Percentiles rank a stretch among this genome's conserved stretches.
These are phyloP conservation scores for Stylosanthes scabra DNA, from an alignment of 331 rosid genomes.

Conservation along the genomic window DNA sequence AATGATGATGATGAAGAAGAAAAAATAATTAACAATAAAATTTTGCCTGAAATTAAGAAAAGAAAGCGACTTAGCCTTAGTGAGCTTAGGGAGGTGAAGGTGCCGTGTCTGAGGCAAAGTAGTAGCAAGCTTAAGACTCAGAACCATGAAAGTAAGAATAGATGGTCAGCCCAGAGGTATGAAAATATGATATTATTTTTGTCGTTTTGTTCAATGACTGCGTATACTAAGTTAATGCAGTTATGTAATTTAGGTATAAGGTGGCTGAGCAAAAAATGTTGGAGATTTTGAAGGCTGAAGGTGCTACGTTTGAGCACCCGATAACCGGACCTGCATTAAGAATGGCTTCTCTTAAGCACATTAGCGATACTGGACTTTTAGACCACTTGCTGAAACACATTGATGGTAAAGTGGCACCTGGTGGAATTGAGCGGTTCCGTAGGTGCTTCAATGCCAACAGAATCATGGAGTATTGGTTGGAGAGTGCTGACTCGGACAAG, in stretches of 20 bases:
- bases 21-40: constrained; percentile 41
- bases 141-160: constrained; percentile 49
- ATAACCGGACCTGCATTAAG: constrained; percentile 72
- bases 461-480: constrained; percentile 93
- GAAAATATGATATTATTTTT: constrained; percentile 16
- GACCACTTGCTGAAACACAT: constrained; percentile 88
- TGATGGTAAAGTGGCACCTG: constrained; percentile 81
- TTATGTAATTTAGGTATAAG: constrained; percentile 59
- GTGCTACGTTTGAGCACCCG: constrained; percentile 74
- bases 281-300: constrained; percentile 72
- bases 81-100: constrained; percentile 63
- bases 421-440: constrained; percentile 73
- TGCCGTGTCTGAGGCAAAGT: constrained; percentile 38
- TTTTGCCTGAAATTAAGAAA: constrained; percentile 56
- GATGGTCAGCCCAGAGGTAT: constrained; percentile 86
- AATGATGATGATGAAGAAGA: constrained; percentile 43
- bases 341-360: constrained; percentile 66
- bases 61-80: constrained; percentile 65
- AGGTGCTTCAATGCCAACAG: constrained; percentile 79
- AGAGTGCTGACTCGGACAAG: constrained; percentile 66
- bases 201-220: not conserved
- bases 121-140: constrained; percentile 45
- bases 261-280: constrained; percentile 76
- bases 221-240: not conserved
- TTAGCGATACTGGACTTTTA: constrained; percentile 90